phyloP scores from a whole-genome alignment of 2,329 filamentous ascomycete species.

The Calcarisporium arbuscula region DNA sequence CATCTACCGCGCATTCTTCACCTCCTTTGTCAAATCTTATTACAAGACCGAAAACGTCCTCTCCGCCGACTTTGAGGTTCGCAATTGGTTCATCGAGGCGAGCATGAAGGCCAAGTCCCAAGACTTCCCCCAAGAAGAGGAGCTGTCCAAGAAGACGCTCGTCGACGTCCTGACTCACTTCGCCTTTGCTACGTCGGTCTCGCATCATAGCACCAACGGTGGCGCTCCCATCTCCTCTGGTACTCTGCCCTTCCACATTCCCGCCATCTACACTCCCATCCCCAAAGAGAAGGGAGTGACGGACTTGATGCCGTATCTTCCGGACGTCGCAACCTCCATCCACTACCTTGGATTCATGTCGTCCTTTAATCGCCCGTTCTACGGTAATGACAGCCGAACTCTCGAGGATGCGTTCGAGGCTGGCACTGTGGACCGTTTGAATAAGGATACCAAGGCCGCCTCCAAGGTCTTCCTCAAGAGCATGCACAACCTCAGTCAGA shows the following conservation, averaged over 20 bases:
- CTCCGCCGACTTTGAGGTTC: slow-evolving; percentile 31
- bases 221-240: slow-evolving; percentile 29
- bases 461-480: slow-evolving; percentile 25
- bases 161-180: slow-evolving; percentile 34
- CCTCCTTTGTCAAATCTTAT: slow-evolving; percentile 35
- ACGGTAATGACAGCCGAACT: slow-evolving; percentile 27
- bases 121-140: slow-evolving; percentile 31
- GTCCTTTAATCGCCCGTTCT: slow-evolving; percentile 33
- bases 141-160: slow-evolving; percentile 18
- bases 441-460: slow-evolving; percentile 22
- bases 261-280: slow-evolving; percentile 30
- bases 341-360: slow-evolving; percentile 30
- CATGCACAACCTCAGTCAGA: slow-evolving; percentile 32
- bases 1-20: slow-evolving; percentile 31
- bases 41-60: slow-evolving; percentile 29
- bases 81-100: slow-evolving; percentile 37
- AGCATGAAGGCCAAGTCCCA: slow-evolving; percentile 26
- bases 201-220: slow-evolving; percentile 36
- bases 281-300: slow-evolving; percentile 32
- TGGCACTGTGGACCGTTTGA: slow-evolving; percentile 23
- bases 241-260: slow-evolving; percentile 35
- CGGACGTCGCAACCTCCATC: slow-evolving; percentile 21
- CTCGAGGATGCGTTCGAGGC: slow-evolving; percentile 36
- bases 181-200: slow-evolving; percentile 19
- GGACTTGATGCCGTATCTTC: slow-evolving; percentile 29